Base-by-base conservation (phyloP, 352 stramenopile species). In the Poterioochromonas sp. region DNA sequence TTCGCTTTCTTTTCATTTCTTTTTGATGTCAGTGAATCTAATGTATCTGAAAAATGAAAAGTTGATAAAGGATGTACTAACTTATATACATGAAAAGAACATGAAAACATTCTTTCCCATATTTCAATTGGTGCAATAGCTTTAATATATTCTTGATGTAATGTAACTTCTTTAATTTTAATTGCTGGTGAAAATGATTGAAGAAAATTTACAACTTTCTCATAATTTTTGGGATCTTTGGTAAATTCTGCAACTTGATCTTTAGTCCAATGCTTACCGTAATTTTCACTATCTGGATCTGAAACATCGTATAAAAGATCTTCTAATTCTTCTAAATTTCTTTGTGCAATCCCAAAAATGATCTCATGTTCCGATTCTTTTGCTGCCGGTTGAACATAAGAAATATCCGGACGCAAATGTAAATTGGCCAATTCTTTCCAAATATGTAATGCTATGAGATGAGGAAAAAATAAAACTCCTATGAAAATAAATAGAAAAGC, bases 241-340 rank as follows among this genome's bases (percentile, higher is more conserved):
- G 60, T 69, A 1, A 69, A 29, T 5, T 69, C 34, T 11, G 12
- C 5, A 69, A 69, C n/a, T 43, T 69, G 3, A 18, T 69, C 3
- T 44, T 43, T 39, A 32, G n/a, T 73, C 18, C 51, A 53, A 73
- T 54, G 34, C 53, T 73, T 12, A 54, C 63, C 63, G 34, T 73
- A 73, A 35, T 53, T 73, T 29, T 3, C 8, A 54, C 63, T 53
- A 43, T 54, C 15, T 54, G 63, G 40, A 53, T 49, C 35, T 15
- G 63, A 73, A 35, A 73, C 34, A 54, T 73, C 63, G 34, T 43
- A 2, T 37, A 73, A 53, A 37, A 49, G 5, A 3, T 12, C 1
- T 73, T 73, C n/a, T 8, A 73, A 40, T 54, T 73, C 0, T 22
- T 73, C 63, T 8, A 73, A 20, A 73, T 73, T 73, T 35, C n/a